Base-by-base conservation (phyloP, 129 eudicot species). In the Flaveria brownii region DNA sequence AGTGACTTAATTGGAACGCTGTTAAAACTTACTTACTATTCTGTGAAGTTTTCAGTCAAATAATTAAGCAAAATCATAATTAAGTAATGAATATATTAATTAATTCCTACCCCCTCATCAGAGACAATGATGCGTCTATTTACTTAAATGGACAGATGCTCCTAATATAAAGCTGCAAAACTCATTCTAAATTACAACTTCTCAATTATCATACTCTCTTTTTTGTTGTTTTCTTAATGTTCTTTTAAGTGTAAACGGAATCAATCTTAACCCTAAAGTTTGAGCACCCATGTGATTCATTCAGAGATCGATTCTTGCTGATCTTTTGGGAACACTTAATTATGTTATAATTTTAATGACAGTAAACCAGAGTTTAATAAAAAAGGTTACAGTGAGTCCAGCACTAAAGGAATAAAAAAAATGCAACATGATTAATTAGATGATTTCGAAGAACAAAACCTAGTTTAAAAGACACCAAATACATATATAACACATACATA, bases 131-230 rank as follows among this genome's bases (percentile, higher is more conserved):
- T 73, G 60, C 74, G 72, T 49, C 20, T 20, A 11, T 15, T 71
- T 14, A 71, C 25, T 45, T 28, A 59, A 70, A 56, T 17, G 9
- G 49, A 14, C 50, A 50, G 43, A 62, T 79, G 60, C 61, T 62
- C 49, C 67, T 45, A 69, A 78, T 59, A 46, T 79, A 79, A 79
- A 79, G 83, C 78, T 79, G 69, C 78, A 72, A 52, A 30, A 79
- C 25, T 69, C 68, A n/a, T 42, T 51, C n/a, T 73, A 64, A 73
- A 73, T 55, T 66, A 73, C 66, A 80, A 26, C 60, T 73, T 45
- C 23, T 26, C 68, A 56, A 54, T 80, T 73, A 80, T 56, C 69
- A 28, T 69, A 65, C 57, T 52, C 74, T 50, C 42, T 36, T 62
- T 77, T 77, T 61, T 25, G 63, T 59, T 28, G 51, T 61, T 71